Evolutionary conservation across 441 rosid species (phyloP), one percentile per base, ranked within the genome.

Genomic region (Erysimum cheiri): DNA sequence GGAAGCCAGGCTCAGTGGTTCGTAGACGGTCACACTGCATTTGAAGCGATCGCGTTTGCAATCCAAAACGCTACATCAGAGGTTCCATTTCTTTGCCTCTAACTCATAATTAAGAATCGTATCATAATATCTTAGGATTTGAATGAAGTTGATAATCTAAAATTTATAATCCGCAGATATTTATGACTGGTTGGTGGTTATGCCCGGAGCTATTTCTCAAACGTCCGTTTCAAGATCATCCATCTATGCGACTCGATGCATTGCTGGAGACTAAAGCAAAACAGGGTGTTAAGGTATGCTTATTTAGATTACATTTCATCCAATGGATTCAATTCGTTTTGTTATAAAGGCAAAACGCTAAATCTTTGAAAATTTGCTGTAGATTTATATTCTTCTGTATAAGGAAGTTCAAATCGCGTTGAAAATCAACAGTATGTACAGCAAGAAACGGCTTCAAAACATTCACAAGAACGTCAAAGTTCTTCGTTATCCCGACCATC

Each of bases 111-210:
- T 52, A 29, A 15, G 8, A 62, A 14, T 24, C 5, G 0, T 13
- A 39, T 24, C 43, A 13, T 22, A 54, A 12, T 8, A 15, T 40
- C 17, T 2, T 26, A 49, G 5, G 15, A 44, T 26, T 28, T 28
- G 5, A 4, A 41, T 44, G 36, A 15, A 68, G 60, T 69, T 39
- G 31, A 11, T 3, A 31, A 15, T 24, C 26, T 11, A 44, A 15
- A 17, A 3, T 32, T 4, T 74, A 22, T 22, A 41, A 33, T 43
- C 13, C 66, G 73, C 77, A 85, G 92, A 82, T 87, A 77, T 84
- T 85, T 66, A 85, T 89, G 28, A 85, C 90, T 50, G 95, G 95
- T 69, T 89, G 95, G 95, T 89, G 95, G 95, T 80, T 89, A 62
- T 89, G 92, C 71, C 95, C 95, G 4, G 92, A 89, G 78, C 74